Conservation (phyloP, 805 yeast genomes). For the Clavispora vitiphila region DNA sequence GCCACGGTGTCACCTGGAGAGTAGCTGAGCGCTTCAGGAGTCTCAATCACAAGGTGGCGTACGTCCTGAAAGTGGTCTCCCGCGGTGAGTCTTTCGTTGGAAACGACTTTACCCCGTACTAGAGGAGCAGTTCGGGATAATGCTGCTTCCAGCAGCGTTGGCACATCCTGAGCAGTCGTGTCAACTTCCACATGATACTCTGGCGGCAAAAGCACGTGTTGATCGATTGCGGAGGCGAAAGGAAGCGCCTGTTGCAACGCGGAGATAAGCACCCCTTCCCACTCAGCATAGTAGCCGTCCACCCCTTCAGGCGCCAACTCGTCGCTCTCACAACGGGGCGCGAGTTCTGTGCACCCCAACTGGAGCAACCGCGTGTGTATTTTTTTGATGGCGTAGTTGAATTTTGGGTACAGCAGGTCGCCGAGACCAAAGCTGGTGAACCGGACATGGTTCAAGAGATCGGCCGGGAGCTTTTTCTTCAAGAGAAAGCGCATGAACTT, state of each 20-base stretch:
- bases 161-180: neutral
- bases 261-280: constrained; percentile 51
- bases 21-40: constrained; percentile 31
- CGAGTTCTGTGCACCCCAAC: constrained; percentile 72
- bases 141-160: constrained; percentile 1
- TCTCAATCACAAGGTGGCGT: constrained; percentile 49
- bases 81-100: constrained; percentile 61
- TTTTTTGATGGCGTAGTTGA: constrained; percentile 82
- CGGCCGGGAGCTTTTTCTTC: constrained; percentile 54
- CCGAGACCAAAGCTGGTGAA: constrained; percentile 87
- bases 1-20: constrained; percentile 80
- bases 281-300: constrained; percentile 72
- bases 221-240: constrained; percentile 17
- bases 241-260: constrained; percentile 21
- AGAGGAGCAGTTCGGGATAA: constrained; percentile 10
- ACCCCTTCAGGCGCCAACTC: constrained; percentile 76
- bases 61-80: constrained; percentile 87
- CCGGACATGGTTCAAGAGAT: constrained; percentile 54
- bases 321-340: constrained; percentile 82
- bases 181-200: constrained; percentile 16
- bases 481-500: constrained; percentile 73
- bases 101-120: constrained; percentile 41
- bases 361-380: constrained; percentile 73
- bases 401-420: constrained; percentile 85
- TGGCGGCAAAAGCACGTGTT: constrained; percentile 23